Evolutionary conservation across 345 rosid species (phyloP), one percentile per base, ranked within the genome.

Genomic region (Camelina neglecta): DNA sequence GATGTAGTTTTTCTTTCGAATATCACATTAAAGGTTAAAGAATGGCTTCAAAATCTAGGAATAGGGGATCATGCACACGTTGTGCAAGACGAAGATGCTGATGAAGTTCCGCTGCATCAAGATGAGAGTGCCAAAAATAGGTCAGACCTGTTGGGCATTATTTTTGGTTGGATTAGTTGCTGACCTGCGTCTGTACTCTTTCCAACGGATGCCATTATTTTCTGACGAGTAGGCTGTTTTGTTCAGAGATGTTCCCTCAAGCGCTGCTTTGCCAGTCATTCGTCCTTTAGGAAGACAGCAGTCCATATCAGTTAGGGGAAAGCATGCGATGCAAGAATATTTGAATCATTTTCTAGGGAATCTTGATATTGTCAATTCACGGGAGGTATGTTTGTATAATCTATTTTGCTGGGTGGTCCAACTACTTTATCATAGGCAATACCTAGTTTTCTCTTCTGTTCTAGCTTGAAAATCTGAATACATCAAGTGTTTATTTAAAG

Each of bases 21-120:
- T 73, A 72, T 80, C 81, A 75, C 73, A 79, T 88, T 78, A 83
- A 90, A 94, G 98, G 98, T 94, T 88, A 94, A 90, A 94, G 98
- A 92, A 80, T 94, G 98, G 98, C 98, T 94, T 85, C 96, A 92
- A 89, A 92, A 92, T 90, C 96, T 94, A 85, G 98, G 97, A 89
- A 87, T 94, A 45, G 98, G 95, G 79, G 98, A 94, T 71, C 87
- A 90, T 60, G 33, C 86, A 26, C 85, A 84, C 5, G 86, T 80
- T 44, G 84, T 85, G 73, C 97, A 89, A 69, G 99, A 92, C 41
- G 96, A 95, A 56, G 88, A 84, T 70, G 96, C 87, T 54, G 98
- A 95, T 36, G 99, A 86, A 65, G 76, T 86, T 53, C 87, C 84
- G 1, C 67, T 92, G 56, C 89, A 87, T 83, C 88, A 83, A 31